Percentiles rank a stretch among this genome's conserved stretches.
Conservation (phyloP, 345 rosid species). For the Acer negundo region DNA sequence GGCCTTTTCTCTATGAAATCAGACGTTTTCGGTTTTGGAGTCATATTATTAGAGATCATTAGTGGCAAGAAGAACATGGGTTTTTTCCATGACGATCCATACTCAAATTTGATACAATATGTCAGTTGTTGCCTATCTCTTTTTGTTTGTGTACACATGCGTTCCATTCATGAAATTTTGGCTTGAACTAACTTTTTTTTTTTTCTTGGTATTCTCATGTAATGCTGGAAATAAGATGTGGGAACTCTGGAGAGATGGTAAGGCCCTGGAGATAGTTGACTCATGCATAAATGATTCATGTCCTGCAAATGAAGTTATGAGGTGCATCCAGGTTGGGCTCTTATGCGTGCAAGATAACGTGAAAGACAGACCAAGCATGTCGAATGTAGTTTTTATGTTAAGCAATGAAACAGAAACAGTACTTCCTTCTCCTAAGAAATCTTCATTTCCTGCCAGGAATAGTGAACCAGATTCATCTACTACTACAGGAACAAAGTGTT, state of each 20-base stretch:
- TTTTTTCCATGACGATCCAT: background rate
- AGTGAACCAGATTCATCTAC: too few relatives aligned
- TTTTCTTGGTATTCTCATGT: background rate
- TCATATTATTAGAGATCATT: background rate
- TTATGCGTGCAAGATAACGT: slow-evolving; percentile 9
- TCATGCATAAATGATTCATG: background rate
- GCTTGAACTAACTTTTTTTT: background rate
- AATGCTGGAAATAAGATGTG: background rate
- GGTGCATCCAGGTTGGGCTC: slow-evolving; percentile 18
- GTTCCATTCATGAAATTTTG: background rate
- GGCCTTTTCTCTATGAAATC: background rate
- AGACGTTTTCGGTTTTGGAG: background rate
- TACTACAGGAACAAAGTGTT: too few relatives aligned
- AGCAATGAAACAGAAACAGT: background rate
- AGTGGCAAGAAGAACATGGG: background rate
- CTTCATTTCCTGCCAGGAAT: background rate
- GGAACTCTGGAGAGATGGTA: slow-evolving; percentile 19
- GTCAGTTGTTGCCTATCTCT: background rate
- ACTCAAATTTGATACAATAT: background rate
- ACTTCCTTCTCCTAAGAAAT: slow-evolving; percentile 14
- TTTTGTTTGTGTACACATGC: background rate
- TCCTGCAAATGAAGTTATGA: background rate
- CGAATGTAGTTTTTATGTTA: slow-evolving; percentile 13
- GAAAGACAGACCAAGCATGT: slow-evolving; percentile 20
- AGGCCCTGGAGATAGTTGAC: slow-evolving; percentile 11